Percentiles rank a stretch among this genome's conserved stretches.
phyloP scores from a whole-genome alignment of 805 yeast genomes.

The Sungouiozyma ichnusensis region DNA sequence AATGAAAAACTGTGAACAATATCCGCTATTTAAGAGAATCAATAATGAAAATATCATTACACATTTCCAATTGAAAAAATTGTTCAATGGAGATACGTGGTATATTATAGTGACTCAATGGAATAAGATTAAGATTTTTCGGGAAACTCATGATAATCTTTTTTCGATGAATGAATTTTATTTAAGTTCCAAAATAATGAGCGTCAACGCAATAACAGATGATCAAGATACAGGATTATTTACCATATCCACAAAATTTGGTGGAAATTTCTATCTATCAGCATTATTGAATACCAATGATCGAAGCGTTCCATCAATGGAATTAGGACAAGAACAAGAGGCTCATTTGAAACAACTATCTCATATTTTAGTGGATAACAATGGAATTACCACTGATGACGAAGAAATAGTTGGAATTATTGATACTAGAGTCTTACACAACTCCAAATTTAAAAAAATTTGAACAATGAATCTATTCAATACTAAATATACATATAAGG shows the following conservation, averaged over 20 bases:
- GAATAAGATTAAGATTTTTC: slow-evolving; percentile 4
- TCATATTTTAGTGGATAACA: slow-evolving; percentile 1
- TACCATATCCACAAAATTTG: slow-evolving; percentile 4
- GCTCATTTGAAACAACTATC: slow-evolving; percentile 1
- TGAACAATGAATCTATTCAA: neutral
- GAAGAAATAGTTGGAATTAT: slow-evolving; percentile 3
- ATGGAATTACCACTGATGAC: slow-evolving; percentile 2
- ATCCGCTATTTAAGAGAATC: slow-evolving; percentile 1
- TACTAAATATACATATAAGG: neutral
- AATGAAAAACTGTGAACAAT: neutral
- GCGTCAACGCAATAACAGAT: slow-evolving; percentile 1
- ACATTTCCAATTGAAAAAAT: neutral
- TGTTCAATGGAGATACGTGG: slow-evolving; percentile 1
- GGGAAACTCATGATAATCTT: slow-evolving; percentile 1
- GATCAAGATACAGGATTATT: neutral
- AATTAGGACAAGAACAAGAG: too few relatives aligned
- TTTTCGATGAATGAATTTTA: slow-evolving; percentile 5
- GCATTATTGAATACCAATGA: too few relatives aligned
- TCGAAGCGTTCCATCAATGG: too few relatives aligned
- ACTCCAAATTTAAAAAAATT: neutral
- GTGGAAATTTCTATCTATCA: neutral
- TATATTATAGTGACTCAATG: slow-evolving; percentile 5
- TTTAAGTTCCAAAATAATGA: slow-evolving; percentile 8
- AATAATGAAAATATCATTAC: slow-evolving; percentile 3
- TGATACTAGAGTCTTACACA: slow-evolving; percentile 5